These are phyloP conservation scores for Malassezia brasiliensis DNA, from an alignment of 1,284 basidiomycete genomes.

Conservation along the genomic window DNA sequence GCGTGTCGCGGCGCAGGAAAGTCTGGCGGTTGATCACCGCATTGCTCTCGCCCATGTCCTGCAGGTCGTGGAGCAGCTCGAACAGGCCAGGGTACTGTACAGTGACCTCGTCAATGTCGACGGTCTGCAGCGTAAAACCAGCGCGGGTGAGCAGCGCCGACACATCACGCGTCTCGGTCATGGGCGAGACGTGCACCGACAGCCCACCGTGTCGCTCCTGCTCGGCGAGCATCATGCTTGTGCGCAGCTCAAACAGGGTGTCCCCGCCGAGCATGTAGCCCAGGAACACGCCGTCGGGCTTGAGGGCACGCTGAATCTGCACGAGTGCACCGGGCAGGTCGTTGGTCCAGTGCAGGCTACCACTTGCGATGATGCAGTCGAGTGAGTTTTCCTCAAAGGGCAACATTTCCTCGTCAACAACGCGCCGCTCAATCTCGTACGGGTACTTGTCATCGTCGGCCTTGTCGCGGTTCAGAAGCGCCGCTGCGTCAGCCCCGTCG, in stretches of 20 bases:
- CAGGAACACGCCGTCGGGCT: conserved; percentile 88
- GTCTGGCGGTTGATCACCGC: conserved; percentile 62
- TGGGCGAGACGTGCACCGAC: conserved; percentile 86
- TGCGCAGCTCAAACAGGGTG: conserved; percentile 84
- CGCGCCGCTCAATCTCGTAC: conserved; percentile 35
- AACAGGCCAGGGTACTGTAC: conserved; percentile 90
- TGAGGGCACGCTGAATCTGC: conserved; percentile 74
- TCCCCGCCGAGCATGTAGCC: conserved; percentile 92
- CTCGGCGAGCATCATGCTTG: conserved; percentile 85
- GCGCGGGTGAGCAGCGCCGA: conserved; percentile 63
- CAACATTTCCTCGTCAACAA: conserved; percentile 42
- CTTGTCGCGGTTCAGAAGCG: conserved; percentile 26
- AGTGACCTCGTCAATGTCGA: conserved; percentile 87
- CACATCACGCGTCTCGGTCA: conserved; percentile 81
- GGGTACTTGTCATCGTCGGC: conserved; percentile 28
- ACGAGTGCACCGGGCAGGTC: conserved; percentile 87
- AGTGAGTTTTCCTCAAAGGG: conserved; percentile 63
- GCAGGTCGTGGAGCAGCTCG: conserved; percentile 85
- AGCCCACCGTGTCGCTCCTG: conserved; percentile 89
- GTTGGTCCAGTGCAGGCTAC: conserved; percentile 93
- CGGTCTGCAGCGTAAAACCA: conserved; percentile 84
- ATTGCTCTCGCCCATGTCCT: conserved; percentile 93
- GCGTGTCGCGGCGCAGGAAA: conserved; percentile 70
- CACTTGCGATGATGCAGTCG: conserved; percentile 82
- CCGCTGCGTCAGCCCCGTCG: not conserved